Base-by-base conservation (phyloP, 306 rosid species). In the Cucumis melo region DNA sequence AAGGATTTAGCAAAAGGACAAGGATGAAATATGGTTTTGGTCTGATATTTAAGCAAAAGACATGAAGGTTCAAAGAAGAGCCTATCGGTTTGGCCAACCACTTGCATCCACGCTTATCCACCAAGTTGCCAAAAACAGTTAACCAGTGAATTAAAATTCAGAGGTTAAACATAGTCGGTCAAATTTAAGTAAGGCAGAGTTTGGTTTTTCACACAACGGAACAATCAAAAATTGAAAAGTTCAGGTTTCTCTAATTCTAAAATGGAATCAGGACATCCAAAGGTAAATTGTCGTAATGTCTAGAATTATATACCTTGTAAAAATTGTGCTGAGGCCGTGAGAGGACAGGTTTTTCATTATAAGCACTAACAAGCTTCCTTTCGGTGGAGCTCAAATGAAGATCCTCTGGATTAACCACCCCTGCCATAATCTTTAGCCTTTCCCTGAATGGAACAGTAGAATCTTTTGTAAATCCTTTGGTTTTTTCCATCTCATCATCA, bases 321-420 rank as follows among this genome's bases (percentile, higher is more conserved):
- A 94, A 92, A 73, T 78, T 83, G 86, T 94, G 99, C 58, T 94
- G 99, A 16, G 99, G 99, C 46, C 97, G 91, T 11, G 99, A 94
- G 63, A 94, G 96, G 51, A 91, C 96, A 41, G 97, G 97, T 78
- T 94, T 94, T 81, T 88, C 95, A 54, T 94, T 90, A 86, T 92
- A 94, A 62, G 95, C 87, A 62, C 87, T 72, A 46, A 92, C 86
- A 29, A 94, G 91, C 89, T 92, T 92, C 87, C 39, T 90, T 78
- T 92, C 99, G 20, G 97, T 65, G 38, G 96, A 87, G 73, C 92
- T 84, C 85, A 91, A 54, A n/a, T 87, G 82, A 81, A 94, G 91
- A 75, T 94, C 97, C 72, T 94, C 96, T 34, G 95, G 96, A 79
- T 94, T 92, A 20, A 75, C 93, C 17, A 94, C 83, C 73, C 97